phyloP scores from a whole-genome alignment of 805 yeast genomes.

The Phaffomyces thermotolerans region DNA sequence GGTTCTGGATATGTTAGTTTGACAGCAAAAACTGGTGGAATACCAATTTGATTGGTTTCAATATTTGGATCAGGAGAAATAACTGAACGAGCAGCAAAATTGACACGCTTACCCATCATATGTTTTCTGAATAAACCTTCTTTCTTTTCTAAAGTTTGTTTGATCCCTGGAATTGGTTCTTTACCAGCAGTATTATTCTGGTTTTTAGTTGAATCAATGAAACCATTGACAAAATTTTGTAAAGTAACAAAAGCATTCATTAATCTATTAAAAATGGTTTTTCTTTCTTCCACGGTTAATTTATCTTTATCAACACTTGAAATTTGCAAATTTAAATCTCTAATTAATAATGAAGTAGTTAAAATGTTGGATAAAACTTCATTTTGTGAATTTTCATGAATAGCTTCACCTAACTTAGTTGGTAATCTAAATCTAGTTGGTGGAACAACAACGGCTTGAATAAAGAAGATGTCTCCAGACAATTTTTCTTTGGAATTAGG shows the following conservation, averaged over 20 bases:
- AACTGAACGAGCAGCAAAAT: conserved; percentile 97
- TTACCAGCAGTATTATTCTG: conserved; percentile 61
- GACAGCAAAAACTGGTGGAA: conserved; percentile 96
- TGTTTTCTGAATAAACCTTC: conserved; percentile 98
- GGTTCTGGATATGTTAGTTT: conserved; percentile 98
- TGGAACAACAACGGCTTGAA: conserved; percentile 85
- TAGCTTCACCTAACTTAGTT: conserved; percentile 92
- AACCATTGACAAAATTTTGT: conserved; percentile 92
- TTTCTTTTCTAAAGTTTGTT: conserved; percentile 95
- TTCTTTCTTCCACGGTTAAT: conserved; percentile 62
- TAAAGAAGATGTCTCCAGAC: conserved; percentile 78
- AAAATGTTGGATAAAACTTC: conserved; percentile 76
- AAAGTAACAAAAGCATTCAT: conserved; percentile 94
- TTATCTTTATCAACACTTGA: conserved; percentile 51
- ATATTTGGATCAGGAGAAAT: conserved; percentile 98
- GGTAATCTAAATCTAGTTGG: conserved; percentile 96
- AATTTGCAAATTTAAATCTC: conserved; percentile 85
- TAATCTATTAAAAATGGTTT: conserved; percentile 73
- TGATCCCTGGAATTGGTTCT: conserved; percentile 84
- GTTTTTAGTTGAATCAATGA: conserved; percentile 86
- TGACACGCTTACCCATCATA: conserved; percentile 99
- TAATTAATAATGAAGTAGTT: conserved; percentile 70
- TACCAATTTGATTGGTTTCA: conserved; percentile 97
- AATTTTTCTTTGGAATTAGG: conserved; percentile 45
- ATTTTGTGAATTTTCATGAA: conserved; percentile 91